Percentiles rank a stretch among this genome's conserved stretches.
These are phyloP conservation scores for Achlya hypogyna DNA, from an alignment of 352 stramenopile genomes.

Conservation along the genomic window DNA sequence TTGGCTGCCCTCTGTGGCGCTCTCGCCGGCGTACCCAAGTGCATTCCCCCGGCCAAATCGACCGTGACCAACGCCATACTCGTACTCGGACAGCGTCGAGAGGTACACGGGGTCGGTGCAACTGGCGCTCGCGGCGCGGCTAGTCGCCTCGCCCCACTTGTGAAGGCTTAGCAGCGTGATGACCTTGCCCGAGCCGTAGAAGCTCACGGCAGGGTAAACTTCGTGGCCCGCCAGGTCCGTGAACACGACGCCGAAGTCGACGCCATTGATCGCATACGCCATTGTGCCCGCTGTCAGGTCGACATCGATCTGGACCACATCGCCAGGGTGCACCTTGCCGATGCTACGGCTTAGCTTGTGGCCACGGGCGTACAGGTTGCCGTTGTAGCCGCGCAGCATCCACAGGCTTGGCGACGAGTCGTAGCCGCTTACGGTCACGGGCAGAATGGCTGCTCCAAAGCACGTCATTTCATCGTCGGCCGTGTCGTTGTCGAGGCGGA, in stretches of 20 bases:
- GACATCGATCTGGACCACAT: slow-evolving; percentile 81
- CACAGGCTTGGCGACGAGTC: slow-evolving; percentile 86
- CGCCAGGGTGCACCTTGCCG: slow-evolving; percentile 82
- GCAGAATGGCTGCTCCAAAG: slow-evolving; percentile 84
- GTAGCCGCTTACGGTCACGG: slow-evolving; percentile 81
- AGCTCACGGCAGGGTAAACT: slow-evolving; percentile 80
- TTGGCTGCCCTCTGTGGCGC: slow-evolving; percentile 19
- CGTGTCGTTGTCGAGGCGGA: slow-evolving; percentile 81
- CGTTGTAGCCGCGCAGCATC: slow-evolving; percentile 89
- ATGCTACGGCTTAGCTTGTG: slow-evolving; percentile 80
- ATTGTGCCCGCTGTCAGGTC: slow-evolving; percentile 83
- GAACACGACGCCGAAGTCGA: slow-evolving; percentile 80
- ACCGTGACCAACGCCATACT: slow-evolving; percentile 70
- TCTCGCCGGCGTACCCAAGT: slow-evolving; percentile 64
- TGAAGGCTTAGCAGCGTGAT: slow-evolving; percentile 69
- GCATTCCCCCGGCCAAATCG: slow-evolving; percentile 65
- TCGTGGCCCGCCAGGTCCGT: slow-evolving; percentile 72
- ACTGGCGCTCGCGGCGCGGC: slow-evolving; percentile 21
- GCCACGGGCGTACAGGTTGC: slow-evolving; percentile 83
- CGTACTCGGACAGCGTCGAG: slow-evolving; percentile 68
- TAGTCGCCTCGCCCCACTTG: slow-evolving; percentile 53
- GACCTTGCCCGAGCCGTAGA: slow-evolving; percentile 84
- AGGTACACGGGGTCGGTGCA: slow-evolving; percentile 52
- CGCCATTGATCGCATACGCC: slow-evolving; percentile 85
- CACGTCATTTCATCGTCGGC: slow-evolving; percentile 89